Evolutionary conservation across 2,329 filamentous ascomycete genomes (phyloP), one percentile per base, ranked within the genome.

Genomic region (Rachicladosporium sp.): DNA sequence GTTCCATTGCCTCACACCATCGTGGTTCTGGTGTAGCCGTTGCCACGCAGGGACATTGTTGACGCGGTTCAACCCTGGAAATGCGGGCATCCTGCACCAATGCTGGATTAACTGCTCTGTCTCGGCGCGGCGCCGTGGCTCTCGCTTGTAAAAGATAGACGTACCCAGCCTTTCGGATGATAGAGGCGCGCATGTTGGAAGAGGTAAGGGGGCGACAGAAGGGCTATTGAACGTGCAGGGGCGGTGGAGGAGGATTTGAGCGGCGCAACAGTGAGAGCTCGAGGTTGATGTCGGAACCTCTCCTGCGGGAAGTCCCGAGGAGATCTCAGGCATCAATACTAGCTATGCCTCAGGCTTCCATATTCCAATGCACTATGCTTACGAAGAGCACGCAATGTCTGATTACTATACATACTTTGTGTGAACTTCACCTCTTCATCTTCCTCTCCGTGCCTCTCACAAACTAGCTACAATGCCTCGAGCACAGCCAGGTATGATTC

Each of bases 41-140:
- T 89, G 83, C 68, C 81, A 73, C 59, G 81, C 56, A 42, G 81
- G 80, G 55, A 88, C 82, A 57, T 73, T 74, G 75, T 89, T 89
- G 61, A 74, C 72, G 63, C 79, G 78, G 73, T 83, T 69, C 68
- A 86, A 53, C 37, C 58, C 57, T 15, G 59, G 58, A 51, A 57
- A 53, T 35, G 36, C 31, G 35, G 23, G 23, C 23, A 42, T 35
- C 30, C 40, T 42, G 32, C 10, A 11, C 6, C 5, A 7, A 27
- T 23, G 10, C 10, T 27, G 15, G 36, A 31, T 41, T 37, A 41
- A 33, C 12, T n/a, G 21, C 27, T 41, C 5, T 21, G 19, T 11
- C 11, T 34, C 9, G 11, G 11, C 32, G 6, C 33, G 29, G 30
- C 33, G 41, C 31, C 12, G 10, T 5, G 15, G 9, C 36, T 37